A percentile compares a stretch with the other conserved stretches of the same genome.
Conservation (phyloP, 306 rosid genomes). For the barrel medic (Medicago truncatula) region DNA sequence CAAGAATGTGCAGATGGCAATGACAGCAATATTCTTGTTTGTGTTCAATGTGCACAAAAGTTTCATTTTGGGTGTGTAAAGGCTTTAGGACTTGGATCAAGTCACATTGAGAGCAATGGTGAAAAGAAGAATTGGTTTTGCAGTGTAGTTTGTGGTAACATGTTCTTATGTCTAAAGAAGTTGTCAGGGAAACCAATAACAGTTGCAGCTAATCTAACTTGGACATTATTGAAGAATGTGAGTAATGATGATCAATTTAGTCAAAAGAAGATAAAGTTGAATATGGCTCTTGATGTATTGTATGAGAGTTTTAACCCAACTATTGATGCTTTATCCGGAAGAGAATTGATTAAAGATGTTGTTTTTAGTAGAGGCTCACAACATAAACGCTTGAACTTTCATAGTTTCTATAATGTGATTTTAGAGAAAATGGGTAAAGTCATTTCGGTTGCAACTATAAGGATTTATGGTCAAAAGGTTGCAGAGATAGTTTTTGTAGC, state of each 20-base stretch:
- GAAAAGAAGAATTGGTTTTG: slow-evolving; percentile 55
- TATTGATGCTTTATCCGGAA: slow-evolving; percentile 21
- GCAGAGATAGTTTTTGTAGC: slow-evolving; percentile 77
- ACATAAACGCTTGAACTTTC: slow-evolving; percentile 47
- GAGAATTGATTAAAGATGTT: slow-evolving; percentile 52
- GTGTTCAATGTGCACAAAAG: slow-evolving; percentile 65
- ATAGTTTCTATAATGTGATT: slow-evolving; percentile 62
- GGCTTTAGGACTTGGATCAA: not conserved
- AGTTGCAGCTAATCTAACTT: slow-evolving; percentile 54
- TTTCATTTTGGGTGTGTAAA: slow-evolving; percentile 57
- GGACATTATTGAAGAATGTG: slow-evolving; percentile 57
- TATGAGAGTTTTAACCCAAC: slow-evolving; percentile 66
- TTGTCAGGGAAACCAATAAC: slow-evolving; percentile 54
- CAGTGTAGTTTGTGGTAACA: slow-evolving; percentile 47
- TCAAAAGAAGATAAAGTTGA: slow-evolving; percentile 46
- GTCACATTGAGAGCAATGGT: not conserved
- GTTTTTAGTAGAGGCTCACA: slow-evolving; percentile 57
- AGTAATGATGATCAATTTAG: not conserved
- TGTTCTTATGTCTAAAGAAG: slow-evolving; percentile 46
- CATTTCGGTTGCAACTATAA: slow-evolving; percentile 51
- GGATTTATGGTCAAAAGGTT: slow-evolving; percentile 56
- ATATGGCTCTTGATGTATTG: slow-evolving; percentile 52
- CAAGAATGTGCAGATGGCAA: not conserved
- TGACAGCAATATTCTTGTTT: slow-evolving; percentile 31
- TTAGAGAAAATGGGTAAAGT: slow-evolving; percentile 57